Conservation (phyloP, 805 yeast genomes). For the Candida ficus region DNA sequence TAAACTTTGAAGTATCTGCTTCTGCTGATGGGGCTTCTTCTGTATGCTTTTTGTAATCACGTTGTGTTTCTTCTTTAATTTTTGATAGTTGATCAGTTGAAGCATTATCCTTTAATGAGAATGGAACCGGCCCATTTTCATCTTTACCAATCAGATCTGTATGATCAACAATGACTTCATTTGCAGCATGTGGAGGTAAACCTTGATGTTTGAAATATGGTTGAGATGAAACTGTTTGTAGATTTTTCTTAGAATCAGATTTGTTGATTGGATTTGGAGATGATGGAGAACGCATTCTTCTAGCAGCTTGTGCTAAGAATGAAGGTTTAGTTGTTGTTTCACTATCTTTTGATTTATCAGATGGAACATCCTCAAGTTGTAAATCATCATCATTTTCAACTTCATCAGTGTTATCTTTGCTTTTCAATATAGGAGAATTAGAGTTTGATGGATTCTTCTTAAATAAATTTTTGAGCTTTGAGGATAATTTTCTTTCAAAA, state of each 20-base stretch:
- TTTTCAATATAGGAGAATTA: conserved; percentile 16
- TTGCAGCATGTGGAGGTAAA: conserved; percentile 46
- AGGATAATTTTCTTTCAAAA: conserved; percentile 13
- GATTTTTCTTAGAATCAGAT: conserved; percentile 1
- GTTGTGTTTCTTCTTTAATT: conserved; percentile 28
- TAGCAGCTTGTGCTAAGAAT: conserved; percentile 14
- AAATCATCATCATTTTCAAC: conserved; percentile 5
- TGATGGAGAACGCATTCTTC: conserved; percentile 31
- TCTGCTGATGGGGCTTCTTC: neutral
- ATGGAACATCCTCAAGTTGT: neutral
- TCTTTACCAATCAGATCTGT: conserved; percentile 7
- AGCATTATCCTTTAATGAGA: conserved; percentile 23
- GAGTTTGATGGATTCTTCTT: conserved; percentile 14
- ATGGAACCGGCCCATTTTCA: conserved; percentile 28
- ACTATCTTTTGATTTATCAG: conserved; percentile 5
- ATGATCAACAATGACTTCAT: conserved; percentile 10
- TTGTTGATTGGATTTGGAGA: conserved; percentile 25
- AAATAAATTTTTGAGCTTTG: conserved; percentile 22
- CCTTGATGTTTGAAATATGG: conserved; percentile 58
- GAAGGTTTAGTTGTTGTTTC: conserved; percentile 9
- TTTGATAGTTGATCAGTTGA: conserved; percentile 22
- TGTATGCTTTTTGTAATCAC: no score
- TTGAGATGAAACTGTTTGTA: conserved; percentile 27
- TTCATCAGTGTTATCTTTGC: neutral
- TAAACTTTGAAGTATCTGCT: neutral